A percentile compares a stretch with the other conserved stretches of the same genome.
Conservation (phyloP, 1,284 basidiomycete genomes). For the Gomphus bonarii region DNA sequence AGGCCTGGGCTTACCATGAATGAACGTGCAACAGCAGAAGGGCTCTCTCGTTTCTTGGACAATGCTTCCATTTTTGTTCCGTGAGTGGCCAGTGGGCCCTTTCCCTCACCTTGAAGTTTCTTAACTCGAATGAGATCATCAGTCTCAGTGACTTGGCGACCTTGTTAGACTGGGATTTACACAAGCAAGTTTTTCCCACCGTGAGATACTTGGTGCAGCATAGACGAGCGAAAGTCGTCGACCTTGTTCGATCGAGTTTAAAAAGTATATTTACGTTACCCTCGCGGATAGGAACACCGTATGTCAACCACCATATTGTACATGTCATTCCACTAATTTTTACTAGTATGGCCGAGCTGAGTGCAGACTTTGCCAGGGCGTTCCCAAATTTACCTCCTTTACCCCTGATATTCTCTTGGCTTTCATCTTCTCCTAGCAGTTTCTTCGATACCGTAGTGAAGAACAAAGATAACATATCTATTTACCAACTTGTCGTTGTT, state of each 20-base stretch:
- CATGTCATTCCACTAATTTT: neutral
- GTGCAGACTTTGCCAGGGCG: slow-evolving; percentile 49
- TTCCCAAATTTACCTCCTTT: slow-evolving; percentile 69
- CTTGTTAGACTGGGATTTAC: slow-evolving; percentile 77
- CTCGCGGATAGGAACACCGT: slow-evolving; percentile 59
- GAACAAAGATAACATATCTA: slow-evolving; percentile 52
- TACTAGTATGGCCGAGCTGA: slow-evolving; percentile 48
- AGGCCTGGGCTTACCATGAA: slow-evolving; percentile 52
- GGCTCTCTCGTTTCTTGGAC: slow-evolving; percentile 58
- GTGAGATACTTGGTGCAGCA: slow-evolving; percentile 88
- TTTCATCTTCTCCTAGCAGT: slow-evolving; percentile 61
- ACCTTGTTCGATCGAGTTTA: slow-evolving; percentile 72
- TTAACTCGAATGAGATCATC: slow-evolving; percentile 2
- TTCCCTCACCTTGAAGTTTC: neutral
- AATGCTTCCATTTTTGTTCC: slow-evolving; percentile 33
- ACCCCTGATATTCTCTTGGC: slow-evolving; percentile 58
- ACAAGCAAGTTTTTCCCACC: slow-evolving; percentile 78
- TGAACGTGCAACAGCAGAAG: slow-evolving; percentile 57
- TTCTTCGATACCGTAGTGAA: slow-evolving; percentile 73
- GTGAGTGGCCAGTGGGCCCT: slow-evolving; percentile 35
- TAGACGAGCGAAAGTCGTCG: slow-evolving; percentile 81
- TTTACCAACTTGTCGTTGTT: slow-evolving; percentile 77
- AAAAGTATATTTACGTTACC: slow-evolving; percentile 78
- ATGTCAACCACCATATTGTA: slow-evolving; percentile 22
- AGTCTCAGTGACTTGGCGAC: slow-evolving; percentile 84